Percentiles rank a stretch among this genome's conserved stretches.
Conservation (phyloP, 1,139 yeast genomes). For the Saccharomyces hybrid region DNA sequence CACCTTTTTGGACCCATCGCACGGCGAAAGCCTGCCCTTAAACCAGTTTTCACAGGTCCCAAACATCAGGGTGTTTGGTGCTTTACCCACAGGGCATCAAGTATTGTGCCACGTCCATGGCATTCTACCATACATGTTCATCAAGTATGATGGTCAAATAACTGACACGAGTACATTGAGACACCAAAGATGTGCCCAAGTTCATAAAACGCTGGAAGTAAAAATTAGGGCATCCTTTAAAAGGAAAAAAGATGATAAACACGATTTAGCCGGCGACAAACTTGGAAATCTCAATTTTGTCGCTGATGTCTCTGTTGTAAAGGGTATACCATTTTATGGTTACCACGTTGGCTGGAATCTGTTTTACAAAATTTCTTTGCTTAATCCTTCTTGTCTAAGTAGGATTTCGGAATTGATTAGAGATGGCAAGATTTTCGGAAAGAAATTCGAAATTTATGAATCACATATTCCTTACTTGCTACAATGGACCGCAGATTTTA, state of each 20-base stretch:
- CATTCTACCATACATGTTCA: slow-evolving; percentile 69
- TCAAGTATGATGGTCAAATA: slow-evolving; percentile 44
- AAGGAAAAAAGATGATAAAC: slow-evolving; percentile 6
- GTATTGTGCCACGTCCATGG: slow-evolving; percentile 74
- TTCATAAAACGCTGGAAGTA: slow-evolving; percentile 27
- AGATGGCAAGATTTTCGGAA: slow-evolving; percentile 36
- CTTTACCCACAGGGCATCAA: slow-evolving; percentile 47
- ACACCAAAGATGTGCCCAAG: slow-evolving; percentile 24
- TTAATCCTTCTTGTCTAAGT: slow-evolving; percentile 54
- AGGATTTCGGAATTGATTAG: slow-evolving; percentile 56
- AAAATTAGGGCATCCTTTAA: slow-evolving; percentile 13
- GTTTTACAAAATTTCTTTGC: slow-evolving; percentile 59
- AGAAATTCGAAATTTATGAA: slow-evolving; percentile 49
- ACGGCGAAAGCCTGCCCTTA: slow-evolving; percentile 26
- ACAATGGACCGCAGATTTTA: slow-evolving; percentile 78
- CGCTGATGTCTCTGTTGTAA: slow-evolving; percentile 61
- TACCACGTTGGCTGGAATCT: slow-evolving; percentile 56
- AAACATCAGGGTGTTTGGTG: slow-evolving; percentile 68
- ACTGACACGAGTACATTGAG: slow-evolving; percentile 23
- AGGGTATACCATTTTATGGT: slow-evolving; percentile 80
- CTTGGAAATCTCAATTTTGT: slow-evolving; percentile 38
- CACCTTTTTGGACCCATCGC: slow-evolving; percentile 35
- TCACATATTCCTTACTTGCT: slow-evolving; percentile 70
- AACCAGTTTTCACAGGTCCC: slow-evolving; percentile 52
- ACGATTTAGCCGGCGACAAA: neutral